These are phyloP conservation scores for Sporothrix luriei DNA, from an alignment of 2,329 filamentous ascomycete species.

Conservation along the genomic window DNA sequence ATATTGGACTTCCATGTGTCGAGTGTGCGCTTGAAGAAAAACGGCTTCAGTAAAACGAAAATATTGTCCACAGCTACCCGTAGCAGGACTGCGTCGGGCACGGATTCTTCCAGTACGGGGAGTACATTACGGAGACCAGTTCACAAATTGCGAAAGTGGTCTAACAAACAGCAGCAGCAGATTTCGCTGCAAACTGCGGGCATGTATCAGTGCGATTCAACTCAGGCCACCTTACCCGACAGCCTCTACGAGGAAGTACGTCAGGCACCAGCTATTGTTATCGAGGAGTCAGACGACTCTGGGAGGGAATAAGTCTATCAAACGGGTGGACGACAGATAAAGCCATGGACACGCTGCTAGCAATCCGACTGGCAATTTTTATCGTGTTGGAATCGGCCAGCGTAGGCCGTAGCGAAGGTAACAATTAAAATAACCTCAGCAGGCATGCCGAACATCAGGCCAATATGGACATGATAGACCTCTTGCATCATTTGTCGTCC, in stretches of 20 bases:
- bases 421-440: neutral
- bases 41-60: too few species aligned
- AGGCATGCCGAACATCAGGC: neutral
- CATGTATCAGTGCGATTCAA: conserved; percentile 42
- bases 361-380: neutral
- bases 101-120: too few species aligned
- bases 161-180: neutral
- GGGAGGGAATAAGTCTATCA: conserved; percentile 13
- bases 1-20: too few species aligned
- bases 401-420: neutral
- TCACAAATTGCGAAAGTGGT: neutral
- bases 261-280: conserved; percentile 44
- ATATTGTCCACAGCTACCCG: too few species aligned
- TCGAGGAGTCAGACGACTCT: conserved; percentile 49
- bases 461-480: neutral
- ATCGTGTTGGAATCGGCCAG: neutral
- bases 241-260: conserved; percentile 48
- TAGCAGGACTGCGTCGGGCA: conserved; percentile 41
- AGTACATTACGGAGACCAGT: too few species aligned
- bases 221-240: conserved; percentile 56
- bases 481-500: conserved; percentile 43
- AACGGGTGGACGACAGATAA: neutral
- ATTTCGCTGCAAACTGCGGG: neutral
- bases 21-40: too few species aligned
- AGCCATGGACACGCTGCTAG: neutral